Base-by-base conservation (phyloP, 2,329 filamentous ascomycete species). In the Trichophaea hybrida region DNA sequence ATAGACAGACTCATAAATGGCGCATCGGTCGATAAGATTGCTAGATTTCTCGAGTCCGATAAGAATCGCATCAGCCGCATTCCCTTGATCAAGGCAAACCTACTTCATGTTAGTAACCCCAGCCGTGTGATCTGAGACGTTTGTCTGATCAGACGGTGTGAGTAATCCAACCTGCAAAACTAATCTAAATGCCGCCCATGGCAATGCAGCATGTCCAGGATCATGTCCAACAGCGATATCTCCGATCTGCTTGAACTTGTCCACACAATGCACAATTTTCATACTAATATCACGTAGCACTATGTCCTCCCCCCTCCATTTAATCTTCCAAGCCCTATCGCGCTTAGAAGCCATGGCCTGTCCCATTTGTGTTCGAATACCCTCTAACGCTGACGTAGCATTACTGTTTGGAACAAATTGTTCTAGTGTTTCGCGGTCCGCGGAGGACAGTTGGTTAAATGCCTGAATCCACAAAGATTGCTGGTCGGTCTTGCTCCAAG, bases 101-200 rank as follows among this genome's bases (percentile, higher is more conserved):
- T 48, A 17, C 15, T 7, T n/a, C n/a, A n/a, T n/a, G n/a, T n/a
- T 8, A 17, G 44, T 17, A 48, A 13, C 44, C 8, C 24, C 15
- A 48, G 44, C 44, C 8, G 15, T 8, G 12, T 48, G 6, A n/a
- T n/a, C 44, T 48, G 12, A 6, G 24, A 8, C 6, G 8, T 8
- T 17, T 10, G 24, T 6, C 24, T 8, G 44, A 6, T 48, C 8
- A n/a, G n/a, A n/a, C n/a, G n/a, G n/a, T n/a, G n/a, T n/a, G n/a
- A n/a, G n/a, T n/a, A 17, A 52, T 12, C 57, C 35, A 33, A 60
- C 58, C 61, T 69, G 63, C 10, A 71, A 61, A 12, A 71, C 13
- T 46, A 71, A 68, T 38, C 69, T 48, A 1, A 71, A 62, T 7
- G 55, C 66, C 12, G 68, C 70, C 69, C 70, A 71, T 1, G 69